These are phyloP conservation scores for Ramalina peruviana DNA, from an alignment of 495 filamentous ascomycete genomes.

Conservation along the genomic window DNA sequence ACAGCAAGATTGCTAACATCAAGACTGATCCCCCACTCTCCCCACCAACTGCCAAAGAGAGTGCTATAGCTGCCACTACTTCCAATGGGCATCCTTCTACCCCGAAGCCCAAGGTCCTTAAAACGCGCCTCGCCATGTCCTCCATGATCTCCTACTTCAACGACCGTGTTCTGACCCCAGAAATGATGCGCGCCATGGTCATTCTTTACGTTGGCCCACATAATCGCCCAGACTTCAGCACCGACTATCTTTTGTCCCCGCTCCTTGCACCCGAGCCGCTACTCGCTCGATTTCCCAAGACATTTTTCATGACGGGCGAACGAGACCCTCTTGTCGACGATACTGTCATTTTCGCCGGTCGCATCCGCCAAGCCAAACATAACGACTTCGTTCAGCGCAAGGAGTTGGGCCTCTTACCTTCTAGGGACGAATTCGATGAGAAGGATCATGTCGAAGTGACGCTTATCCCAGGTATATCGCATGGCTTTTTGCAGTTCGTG, in stretches of 20 bases:
- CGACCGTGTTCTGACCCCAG: slow-evolving; percentile 85
- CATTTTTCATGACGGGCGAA: slow-evolving; percentile 86
- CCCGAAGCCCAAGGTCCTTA: slow-evolving; percentile 52
- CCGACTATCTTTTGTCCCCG: slow-evolving; percentile 80
- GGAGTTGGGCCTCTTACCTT: slow-evolving; percentile 44
- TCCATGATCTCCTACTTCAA: slow-evolving; percentile 97
- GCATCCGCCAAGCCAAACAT: slow-evolving; percentile 68
- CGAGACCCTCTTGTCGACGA: slow-evolving; percentile 93
- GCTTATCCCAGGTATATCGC: slow-evolving; percentile 73
- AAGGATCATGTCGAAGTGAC: slow-evolving; percentile 66
- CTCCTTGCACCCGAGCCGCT: slow-evolving; percentile 76
- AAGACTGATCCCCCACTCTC: slow-evolving; percentile 4
- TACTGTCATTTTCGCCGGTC: slow-evolving; percentile 86
- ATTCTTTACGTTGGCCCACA: slow-evolving; percentile 93
- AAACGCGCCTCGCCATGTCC: slow-evolving; percentile 77
- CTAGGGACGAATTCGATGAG: slow-evolving; percentile 49
- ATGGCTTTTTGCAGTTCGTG: slow-evolving; percentile 89
- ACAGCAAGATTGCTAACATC: not conserved
- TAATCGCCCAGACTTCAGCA: slow-evolving; percentile 80
- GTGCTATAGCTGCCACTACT: slow-evolving; percentile 15
- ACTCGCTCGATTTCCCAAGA: slow-evolving; percentile 74
- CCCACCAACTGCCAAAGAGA: slow-evolving; percentile 16
- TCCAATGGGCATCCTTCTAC: slow-evolving; percentile 28
- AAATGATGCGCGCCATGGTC: slow-evolving; percentile 99
- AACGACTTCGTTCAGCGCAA: slow-evolving; percentile 47